These are phyloP conservation scores for Alternaria sp. DNA, from an alignment of 2,329 filamentous ascomycete species.

Conservation along the genomic window DNA sequence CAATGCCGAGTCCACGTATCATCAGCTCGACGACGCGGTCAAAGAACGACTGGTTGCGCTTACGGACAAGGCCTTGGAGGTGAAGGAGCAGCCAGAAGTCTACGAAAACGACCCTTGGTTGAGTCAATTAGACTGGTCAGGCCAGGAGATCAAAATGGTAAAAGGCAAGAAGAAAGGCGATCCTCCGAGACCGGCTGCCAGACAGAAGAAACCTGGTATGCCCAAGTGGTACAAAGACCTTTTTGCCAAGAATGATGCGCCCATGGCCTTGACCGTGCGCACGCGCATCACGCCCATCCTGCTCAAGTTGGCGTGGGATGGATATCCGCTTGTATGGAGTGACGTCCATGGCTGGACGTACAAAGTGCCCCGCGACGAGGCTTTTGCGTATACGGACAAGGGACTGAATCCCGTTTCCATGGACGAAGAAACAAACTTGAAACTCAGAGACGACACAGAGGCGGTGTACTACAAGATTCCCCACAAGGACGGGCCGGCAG, in stretches of 20 bases:
- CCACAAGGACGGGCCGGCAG: conserved; percentile 90
- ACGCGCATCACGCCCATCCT: conserved; percentile 88
- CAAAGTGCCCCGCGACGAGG: conserved; percentile 71
- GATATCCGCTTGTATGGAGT: conserved; percentile 90
- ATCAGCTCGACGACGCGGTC: conserved; percentile 78
- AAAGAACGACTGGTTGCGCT: conserved; percentile 76
- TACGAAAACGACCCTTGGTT: conserved; percentile 90
- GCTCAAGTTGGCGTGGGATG: conserved; percentile 86
- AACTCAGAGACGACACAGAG: conserved; percentile 70
- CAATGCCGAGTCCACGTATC: conserved; percentile 86
- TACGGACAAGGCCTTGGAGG: conserved; percentile 77
- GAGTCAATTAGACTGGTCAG: conserved; percentile 92
- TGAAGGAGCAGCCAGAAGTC: conserved; percentile 73
- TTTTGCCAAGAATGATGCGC: conserved; percentile 72
- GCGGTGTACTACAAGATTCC: conserved; percentile 90
- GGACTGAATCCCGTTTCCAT: conserved; percentile 80
- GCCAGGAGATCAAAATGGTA: conserved; percentile 88
- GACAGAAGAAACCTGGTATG: conserved; percentile 94
- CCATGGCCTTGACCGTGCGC: conserved; percentile 82
- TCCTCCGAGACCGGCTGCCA: conserved; percentile 76
- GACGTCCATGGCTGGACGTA: conserved; percentile 95
- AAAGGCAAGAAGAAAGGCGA: conserved; percentile 91
- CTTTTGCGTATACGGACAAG: conserved; percentile 72
- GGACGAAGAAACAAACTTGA: conserved; percentile 72
- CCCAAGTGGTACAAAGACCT: conserved; percentile 96